Conservation (phyloP, 768 basidiomycete species). For the Auricularia heimuer region DNA sequence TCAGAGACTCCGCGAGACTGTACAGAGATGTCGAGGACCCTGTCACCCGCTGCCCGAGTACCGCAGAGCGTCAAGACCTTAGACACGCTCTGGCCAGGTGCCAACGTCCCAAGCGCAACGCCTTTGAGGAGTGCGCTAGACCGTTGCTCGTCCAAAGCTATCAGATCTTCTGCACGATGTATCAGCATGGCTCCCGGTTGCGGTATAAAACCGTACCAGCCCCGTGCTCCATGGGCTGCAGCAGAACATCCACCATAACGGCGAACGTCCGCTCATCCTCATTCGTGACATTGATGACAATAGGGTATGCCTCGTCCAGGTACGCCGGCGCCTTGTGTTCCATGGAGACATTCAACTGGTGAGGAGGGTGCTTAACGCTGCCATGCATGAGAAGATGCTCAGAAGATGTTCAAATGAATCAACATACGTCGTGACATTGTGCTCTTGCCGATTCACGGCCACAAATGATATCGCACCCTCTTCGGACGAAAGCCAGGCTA, state of each 20-base stretch:
- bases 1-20: slow-evolving; percentile 35
- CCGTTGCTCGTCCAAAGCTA: slow-evolving; percentile 50
- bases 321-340: slow-evolving; percentile 60
- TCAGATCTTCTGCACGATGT: slow-evolving; percentile 20
- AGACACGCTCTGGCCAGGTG: slow-evolving; percentile 43
- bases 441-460: slow-evolving; percentile 38
- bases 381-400: slow-evolving; percentile 8
- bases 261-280: slow-evolving; percentile 60
- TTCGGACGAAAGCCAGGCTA: slow-evolving; percentile 1
- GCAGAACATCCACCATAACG: slow-evolving; percentile 57
- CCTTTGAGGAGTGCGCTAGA: slow-evolving; percentile 70
- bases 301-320: slow-evolving; percentile 71
- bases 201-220: slow-evolving; percentile 38
- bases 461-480: slow-evolving; percentile 36
- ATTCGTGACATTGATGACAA: slow-evolving; percentile 62
- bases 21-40: slow-evolving; percentile 73
- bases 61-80: slow-evolving; percentile 59
- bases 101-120: slow-evolving; percentile 51
- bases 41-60: slow-evolving; percentile 54
- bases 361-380: slow-evolving; percentile 36
- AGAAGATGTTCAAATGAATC: no score
- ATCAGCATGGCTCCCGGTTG: slow-evolving; percentile 4
- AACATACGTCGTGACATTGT: slow-evolving; percentile 26
- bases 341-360: slow-evolving; percentile 45
- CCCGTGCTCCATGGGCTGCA: slow-evolving; percentile 75